A percentile compares a stretch with the other conserved stretches of the same genome.
phyloP scores from a whole-genome alignment of 2,329 filamentous ascomycete species.

The Plenodomus biglobosus region DNA sequence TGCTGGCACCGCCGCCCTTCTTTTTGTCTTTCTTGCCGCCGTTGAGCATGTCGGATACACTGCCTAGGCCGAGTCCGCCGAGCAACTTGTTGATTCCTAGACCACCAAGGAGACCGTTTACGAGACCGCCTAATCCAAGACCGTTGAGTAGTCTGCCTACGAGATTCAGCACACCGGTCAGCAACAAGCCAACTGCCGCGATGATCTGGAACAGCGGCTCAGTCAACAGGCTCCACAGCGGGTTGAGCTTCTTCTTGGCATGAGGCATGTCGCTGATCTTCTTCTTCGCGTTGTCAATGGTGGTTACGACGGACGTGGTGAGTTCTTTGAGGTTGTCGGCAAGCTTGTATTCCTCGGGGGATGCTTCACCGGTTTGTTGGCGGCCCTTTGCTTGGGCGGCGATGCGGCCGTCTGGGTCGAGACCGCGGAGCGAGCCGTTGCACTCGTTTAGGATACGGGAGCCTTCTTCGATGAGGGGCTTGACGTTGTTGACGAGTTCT shows the following conservation, averaged over 20 bases:
- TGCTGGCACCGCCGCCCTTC: constrained; percentile 41
- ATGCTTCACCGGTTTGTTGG: constrained; percentile 71
- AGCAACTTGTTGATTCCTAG: constrained; percentile 76
- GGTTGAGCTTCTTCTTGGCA: constrained; percentile 92
- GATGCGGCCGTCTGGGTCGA: constrained; percentile 87
- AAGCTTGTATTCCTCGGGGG: constrained; percentile 79
- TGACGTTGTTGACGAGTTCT: constrained; percentile 80
- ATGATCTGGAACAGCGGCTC: constrained; percentile 93
- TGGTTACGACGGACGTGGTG: constrained; percentile 75
- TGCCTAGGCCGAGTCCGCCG: constrained; percentile 67
- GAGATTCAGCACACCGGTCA: constrained; percentile 80
- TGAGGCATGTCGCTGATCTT: constrained; percentile 90
- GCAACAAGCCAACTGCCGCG: constrained; percentile 79
- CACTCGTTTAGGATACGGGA: constrained; percentile 79
- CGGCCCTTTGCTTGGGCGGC: constrained; percentile 82
- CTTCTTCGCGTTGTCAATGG: constrained; percentile 85
- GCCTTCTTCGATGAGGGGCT: constrained; percentile 85
- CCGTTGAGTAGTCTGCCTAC: constrained; percentile 79
- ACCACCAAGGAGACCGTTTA: constrained; percentile 76
- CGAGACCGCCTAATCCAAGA: constrained; percentile 77
- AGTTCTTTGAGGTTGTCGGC: constrained; percentile 86
- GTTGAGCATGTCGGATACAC: constrained; percentile 53
- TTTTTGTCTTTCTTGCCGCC: constrained; percentile 59
- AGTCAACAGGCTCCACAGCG: constrained; percentile 78
- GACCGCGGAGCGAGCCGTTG: constrained; percentile 81